Evolutionary conservation across 2,329 filamentous ascomycete species (phyloP).

Genomic region (Botrytis sinoallii): DNA sequence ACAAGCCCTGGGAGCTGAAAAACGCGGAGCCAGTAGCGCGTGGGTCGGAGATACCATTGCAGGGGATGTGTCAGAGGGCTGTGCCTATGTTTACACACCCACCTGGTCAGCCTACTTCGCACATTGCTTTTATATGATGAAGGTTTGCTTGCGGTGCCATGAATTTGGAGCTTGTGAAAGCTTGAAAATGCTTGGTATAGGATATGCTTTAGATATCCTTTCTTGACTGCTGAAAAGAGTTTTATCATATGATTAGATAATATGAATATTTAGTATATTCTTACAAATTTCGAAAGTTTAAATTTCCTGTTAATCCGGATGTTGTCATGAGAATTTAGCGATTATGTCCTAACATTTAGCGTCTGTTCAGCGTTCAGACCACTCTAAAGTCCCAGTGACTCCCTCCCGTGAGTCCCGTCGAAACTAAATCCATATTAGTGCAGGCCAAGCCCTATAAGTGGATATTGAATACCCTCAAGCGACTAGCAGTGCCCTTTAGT

Average conservation of each 20-base stretch:
- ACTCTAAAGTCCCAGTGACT: background rate
- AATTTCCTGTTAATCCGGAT: background rate
- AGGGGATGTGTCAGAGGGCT: background rate
- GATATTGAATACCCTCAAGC: background rate
- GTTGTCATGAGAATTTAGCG: background rate
- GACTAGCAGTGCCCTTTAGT: background rate
- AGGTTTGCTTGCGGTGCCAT: background rate
- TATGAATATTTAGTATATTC: background rate
- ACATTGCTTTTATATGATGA: background rate
- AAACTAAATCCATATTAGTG: background rate
- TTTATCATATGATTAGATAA: background rate
- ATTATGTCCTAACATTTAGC: background rate
- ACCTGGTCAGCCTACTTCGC: background rate
- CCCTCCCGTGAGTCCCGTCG: background rate
- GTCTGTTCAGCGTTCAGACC: background rate
- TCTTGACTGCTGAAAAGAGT: background rate
- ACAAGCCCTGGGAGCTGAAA: slow-evolving; percentile 6
- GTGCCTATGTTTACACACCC: background rate
- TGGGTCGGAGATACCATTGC: background rate
- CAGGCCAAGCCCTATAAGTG: slow-evolving; percentile 4
- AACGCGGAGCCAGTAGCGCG: background rate
- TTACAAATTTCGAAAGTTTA: background rate
- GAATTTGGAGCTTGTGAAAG: background rate
- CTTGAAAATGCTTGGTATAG: background rate
- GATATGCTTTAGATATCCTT: background rate